A percentile compares a stretch with the other conserved stretches of the same genome.
Conservation (phyloP, 2,329 filamentous ascomycete genomes). For the Exophiala bonariae region DNA sequence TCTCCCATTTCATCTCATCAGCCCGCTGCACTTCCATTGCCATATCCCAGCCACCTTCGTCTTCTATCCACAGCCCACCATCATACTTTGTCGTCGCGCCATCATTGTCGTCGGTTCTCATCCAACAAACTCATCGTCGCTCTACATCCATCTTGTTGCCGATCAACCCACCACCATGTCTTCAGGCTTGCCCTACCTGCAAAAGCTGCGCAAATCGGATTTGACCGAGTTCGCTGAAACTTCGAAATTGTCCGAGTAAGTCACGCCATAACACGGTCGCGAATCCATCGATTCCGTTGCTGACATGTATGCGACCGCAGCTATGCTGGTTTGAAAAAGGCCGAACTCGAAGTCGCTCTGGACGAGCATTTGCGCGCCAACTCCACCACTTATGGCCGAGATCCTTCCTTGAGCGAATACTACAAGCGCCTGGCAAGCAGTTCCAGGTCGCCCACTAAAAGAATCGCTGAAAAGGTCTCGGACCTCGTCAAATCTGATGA, state of each 20-base stretch:
- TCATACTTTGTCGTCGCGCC: no score
- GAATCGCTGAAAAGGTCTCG: conserved; percentile 36
- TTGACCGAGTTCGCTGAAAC: conserved; percentile 71
- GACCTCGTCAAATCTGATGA: conserved; percentile 40
- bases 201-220: conserved; percentile 78
- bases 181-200: conserved; percentile 70
- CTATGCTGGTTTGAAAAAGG: conserved; percentile 24
- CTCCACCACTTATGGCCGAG: conserved; percentile 61
- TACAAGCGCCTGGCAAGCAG: conserved; percentile 65
- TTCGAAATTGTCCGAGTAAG: conserved; percentile 61
- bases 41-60: no score
- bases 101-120: no score
- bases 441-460: conserved; percentile 63
- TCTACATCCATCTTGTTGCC: no score
- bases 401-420: conserved; percentile 70
- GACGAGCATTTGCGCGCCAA: conserved; percentile 73
- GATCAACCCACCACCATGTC: conserved; percentile 45
- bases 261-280: conserved; percentile 29
- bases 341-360: conserved; percentile 66
- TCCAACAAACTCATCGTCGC: no score
- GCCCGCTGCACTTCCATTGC: no score
- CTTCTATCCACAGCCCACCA: no score
- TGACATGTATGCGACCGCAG: conserved; percentile 26
- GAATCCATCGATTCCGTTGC: conserved; percentile 14
- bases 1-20: no score